phyloP scores from a whole-genome alignment of 805 yeast genomes.

The Diddensiella transvaalensis region DNA sequence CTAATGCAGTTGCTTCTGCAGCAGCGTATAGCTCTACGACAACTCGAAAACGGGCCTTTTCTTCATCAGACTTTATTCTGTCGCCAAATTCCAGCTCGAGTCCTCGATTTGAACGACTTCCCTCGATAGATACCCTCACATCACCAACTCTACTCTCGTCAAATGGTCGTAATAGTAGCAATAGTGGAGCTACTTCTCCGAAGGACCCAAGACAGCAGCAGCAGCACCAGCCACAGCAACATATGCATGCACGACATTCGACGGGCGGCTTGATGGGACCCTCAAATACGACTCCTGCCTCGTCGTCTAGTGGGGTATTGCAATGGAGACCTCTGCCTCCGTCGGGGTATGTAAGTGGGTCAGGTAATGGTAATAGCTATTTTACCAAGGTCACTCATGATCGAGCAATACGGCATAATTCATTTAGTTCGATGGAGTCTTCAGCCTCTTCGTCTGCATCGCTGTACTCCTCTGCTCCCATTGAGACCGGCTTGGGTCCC shows the following conservation, averaged over 20 bases:
- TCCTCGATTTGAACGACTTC: constrained; percentile 18
- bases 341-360: background rate
- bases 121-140: constrained; percentile 26
- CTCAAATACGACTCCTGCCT: constrained; percentile 9
- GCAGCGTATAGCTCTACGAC: background rate
- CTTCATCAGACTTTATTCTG: constrained; percentile 1
- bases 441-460: constrained; percentile 2
- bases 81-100: background rate
- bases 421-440: constrained; percentile 16
- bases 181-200: background rate
- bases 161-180: no score
- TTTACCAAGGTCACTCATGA: constrained; percentile 15
- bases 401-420: constrained; percentile 10
- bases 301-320: constrained; percentile 1
- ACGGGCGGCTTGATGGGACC: background rate
- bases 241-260: background rate
- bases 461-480: background rate
- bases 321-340: background rate
- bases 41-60: background rate
- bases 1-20: background rate
- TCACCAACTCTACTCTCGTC: constrained; percentile 12
- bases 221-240: background rate
- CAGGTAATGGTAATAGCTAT: constrained; percentile 10
- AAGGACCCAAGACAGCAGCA: background rate
- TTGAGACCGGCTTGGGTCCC: background rate